phyloP scores from a whole-genome alignment of 495 filamentous ascomycete genomes.

The Aspergillus taichungensis region DNA sequence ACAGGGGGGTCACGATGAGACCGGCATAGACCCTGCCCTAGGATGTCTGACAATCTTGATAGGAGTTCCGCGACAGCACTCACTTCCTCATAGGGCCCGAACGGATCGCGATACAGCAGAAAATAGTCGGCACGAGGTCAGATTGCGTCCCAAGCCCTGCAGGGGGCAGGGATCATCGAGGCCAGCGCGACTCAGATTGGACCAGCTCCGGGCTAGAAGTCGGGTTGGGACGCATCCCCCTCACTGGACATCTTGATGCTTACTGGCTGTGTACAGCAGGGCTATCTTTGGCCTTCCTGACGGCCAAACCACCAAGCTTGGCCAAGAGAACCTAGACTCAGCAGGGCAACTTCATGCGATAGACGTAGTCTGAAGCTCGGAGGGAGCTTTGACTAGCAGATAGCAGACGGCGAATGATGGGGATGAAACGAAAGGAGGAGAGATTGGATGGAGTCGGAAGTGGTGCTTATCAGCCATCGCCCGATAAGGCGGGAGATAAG shows the following conservation, averaged over 20 bases:
- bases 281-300: neutral
- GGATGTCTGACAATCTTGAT: no score
- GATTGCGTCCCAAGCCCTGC: no score
- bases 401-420: neutral
- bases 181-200: no score
- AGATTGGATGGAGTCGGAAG: neutral
- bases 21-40: no score
- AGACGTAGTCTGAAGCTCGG: neutral
- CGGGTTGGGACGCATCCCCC: neutral
- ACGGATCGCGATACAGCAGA: no score
- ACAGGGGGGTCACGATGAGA: no score
- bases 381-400: slow-evolving; percentile 1
- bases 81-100: no score
- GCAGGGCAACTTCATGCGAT: slow-evolving; percentile 27
- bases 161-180: no score
- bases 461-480: slow-evolving; percentile 2
- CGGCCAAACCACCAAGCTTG: slow-evolving; percentile 14
- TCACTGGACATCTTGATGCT: neutral
- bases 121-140: no score
- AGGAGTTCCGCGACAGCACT: no score
- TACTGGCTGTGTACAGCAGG: neutral
- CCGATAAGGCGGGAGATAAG: slow-evolving; percentile 8
- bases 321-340: slow-evolving; percentile 17
- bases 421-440: neutral
- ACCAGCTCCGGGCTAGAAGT: neutral